Conservation (phyloP, 352 stramenopile genomes). For the Globisporangium sylvaticum region DNA sequence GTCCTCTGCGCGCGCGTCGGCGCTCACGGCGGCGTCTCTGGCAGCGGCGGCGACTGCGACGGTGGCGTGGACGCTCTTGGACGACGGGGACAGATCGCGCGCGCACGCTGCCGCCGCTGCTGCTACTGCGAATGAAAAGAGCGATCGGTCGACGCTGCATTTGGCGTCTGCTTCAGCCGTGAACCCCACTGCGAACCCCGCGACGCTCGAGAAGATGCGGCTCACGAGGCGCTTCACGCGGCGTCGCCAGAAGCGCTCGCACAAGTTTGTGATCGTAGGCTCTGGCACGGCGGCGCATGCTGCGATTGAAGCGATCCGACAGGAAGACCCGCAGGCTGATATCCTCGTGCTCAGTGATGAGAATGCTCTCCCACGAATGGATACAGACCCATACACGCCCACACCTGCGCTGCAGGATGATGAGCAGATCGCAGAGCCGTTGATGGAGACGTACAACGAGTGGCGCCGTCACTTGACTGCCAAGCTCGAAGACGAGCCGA, state of each 20-base stretch:
- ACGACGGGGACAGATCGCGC: not conserved
- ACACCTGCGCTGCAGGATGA: slow-evolving; percentile 16
- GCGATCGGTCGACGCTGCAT: slow-evolving; percentile 4
- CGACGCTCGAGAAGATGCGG: slow-evolving; percentile 29
- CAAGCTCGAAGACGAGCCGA: slow-evolving; percentile 70
- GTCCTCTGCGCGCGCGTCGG: not conserved
- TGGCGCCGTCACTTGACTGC: slow-evolving; percentile 85
- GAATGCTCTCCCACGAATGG: slow-evolving; percentile 51
- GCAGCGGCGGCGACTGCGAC: not conserved
- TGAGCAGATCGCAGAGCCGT: slow-evolving; percentile 37
- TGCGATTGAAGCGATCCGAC: slow-evolving; percentile 89
- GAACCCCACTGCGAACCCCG: not conserved
- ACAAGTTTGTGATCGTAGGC: slow-evolving; percentile 88
- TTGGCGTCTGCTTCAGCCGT: not conserved
- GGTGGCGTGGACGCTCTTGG: slow-evolving; percentile 5
- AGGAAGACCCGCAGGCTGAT: slow-evolving; percentile 67
- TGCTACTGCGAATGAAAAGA: not conserved
- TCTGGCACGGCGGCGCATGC: slow-evolving; percentile 86
- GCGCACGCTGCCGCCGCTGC: not conserved
- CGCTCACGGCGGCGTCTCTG: not conserved
- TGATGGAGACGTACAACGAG: slow-evolving; percentile 89
- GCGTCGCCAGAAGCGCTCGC: slow-evolving; percentile 70
- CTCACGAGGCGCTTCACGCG: slow-evolving; percentile 61
- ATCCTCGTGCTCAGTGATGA: slow-evolving; percentile 90
- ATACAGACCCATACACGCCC: slow-evolving; percentile 33